Base-by-base conservation (phyloP, 2,329 filamentous ascomycete genomes). In the Epichloe gansuensis region DNA sequence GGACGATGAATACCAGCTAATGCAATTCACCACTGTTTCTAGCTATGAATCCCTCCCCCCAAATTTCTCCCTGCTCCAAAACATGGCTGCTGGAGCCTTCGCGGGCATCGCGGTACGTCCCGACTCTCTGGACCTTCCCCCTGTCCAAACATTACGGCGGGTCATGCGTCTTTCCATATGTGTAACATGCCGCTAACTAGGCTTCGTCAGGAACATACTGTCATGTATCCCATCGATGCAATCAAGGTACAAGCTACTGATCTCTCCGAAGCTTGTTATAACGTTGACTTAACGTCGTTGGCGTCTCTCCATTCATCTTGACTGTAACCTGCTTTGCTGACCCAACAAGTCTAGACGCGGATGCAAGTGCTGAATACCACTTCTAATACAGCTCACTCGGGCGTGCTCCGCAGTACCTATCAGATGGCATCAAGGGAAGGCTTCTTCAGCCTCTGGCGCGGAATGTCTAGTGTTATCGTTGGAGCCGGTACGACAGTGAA, bases 171-270 rank as follows among this genome's bases (percentile, higher is more conserved):
- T 11, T 21, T 23, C 9, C 25, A 12, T 12, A 15, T 7, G 23
- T 34, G 40, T 17, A 39, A 15, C n/a, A 47, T 35, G 52, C 25
- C 34, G 17, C 35, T 45, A 47, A 54, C 47, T 55, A 55, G 58
- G 58, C 60, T 27, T 27, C 23, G 55, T 49, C 60, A 96, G 90
- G 91, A 97, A 74, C 91, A 97, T 71, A 94, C 91, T 54, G 90
- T 95, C 63, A 97, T 98, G 93, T 98, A 98, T 67, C 93, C 93
- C 21, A 87, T 98, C 65, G 93, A 98, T 73, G 82, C 95, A 60
- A 86, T 98, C 66, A 98, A 98, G 85, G 93, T 96, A 60, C 58
- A 67, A 67, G 52, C 42, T 4, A 25, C 35, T 47, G 48, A 34
- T 7, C 41, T 34, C 17, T 4, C 17, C 11, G 27, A 49, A 43